phyloP scores from a whole-genome alignment of 805 yeast genomes.

The Ogataea populi-albae region DNA sequence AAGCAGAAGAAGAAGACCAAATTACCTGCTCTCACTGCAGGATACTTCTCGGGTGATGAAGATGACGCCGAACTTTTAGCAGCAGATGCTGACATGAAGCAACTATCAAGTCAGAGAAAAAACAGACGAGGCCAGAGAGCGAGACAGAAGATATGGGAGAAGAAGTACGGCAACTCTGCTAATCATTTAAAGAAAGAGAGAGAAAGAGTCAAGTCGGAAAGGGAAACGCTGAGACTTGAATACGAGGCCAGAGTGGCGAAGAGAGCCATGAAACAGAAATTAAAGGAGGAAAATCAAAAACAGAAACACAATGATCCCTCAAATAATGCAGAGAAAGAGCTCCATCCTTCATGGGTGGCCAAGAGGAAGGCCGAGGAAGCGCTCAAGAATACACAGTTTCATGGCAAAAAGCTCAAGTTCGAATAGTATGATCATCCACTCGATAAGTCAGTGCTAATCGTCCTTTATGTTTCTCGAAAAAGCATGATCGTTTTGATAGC shows the following conservation, averaged over 20 bases:
- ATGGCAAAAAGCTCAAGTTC: constrained; percentile 83
- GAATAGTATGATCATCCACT: constrained; percentile 37
- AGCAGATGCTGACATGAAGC: constrained; percentile 45
- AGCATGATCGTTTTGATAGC: no score
- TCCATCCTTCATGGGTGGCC: constrained; percentile 99
- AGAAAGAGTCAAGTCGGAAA: constrained; percentile 50
- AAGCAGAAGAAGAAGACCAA: constrained; percentile 32
- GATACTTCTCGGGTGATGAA: constrained; percentile 79
- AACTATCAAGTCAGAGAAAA: constrained; percentile 56
- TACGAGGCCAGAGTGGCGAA: constrained; percentile 70
- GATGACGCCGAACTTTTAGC: constrained; percentile 53
- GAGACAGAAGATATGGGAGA: constrained; percentile 94
- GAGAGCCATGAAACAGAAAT: constrained; percentile 49
- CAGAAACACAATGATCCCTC: constrained; percentile 16
- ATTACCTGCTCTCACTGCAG: constrained; percentile 71
- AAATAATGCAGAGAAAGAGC: constrained; percentile 4
- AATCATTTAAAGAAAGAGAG: constrained; percentile 71
- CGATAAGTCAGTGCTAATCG: neutral
- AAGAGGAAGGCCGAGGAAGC: constrained; percentile 71
- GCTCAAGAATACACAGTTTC: constrained; percentile 60
- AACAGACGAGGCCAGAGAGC: constrained; percentile 98
- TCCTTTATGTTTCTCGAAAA: neutral
- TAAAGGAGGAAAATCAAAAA: constrained; percentile 13
- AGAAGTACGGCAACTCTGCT: constrained; percentile 81
- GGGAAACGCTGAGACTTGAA: constrained; percentile 59